Base-by-base conservation (phyloP, 805 yeast species). In the Cyberlindnera lachancei region DNA sequence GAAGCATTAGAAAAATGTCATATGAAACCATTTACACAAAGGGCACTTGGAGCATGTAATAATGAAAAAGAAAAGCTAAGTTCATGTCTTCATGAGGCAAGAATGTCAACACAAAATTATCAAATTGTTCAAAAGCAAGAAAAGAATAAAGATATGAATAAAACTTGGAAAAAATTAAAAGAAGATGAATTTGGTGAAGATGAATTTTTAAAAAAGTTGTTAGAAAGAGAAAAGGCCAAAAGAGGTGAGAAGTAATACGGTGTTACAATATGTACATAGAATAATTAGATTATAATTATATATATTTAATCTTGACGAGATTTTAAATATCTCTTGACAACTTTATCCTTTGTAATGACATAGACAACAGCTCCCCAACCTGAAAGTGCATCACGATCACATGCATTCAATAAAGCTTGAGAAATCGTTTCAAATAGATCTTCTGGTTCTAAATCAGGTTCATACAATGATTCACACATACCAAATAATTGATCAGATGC, bases 291-390 rank as follows among this genome's bases (percentile, higher is more conserved):
- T 12, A 20, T 23, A 23, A 26, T 18, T 16, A 18, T 33, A 31
- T 20, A 29, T 23, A 15, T 26, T 31, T 22, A 92, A 71, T 92
- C 99, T 67, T 90, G 97, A 61, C 98, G 81, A 36, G 96, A 86
- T 66, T 80, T 88, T 61, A 92, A 73, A 49, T 82, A 75, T 53
- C 94, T 76, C 64, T 80, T 87, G 34, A 77, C 73, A 36, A 92
- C 94, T 59, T 85, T 83, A 55, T 90, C 97, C 62, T 87, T 87
- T 29, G 94, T 84, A 32, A 92, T 75, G 34, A 92, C 66, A 60
- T 90, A 90, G 16, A 92, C 97, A 13, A 85, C 82, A 7, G 95
- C 96, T 52, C 98, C 98, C 96, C 96, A 92, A 45, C 99, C 99
- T 19, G 94, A 79, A 37, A 92, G 68, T 6, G 96, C 95, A 61